These are phyloP conservation scores for Ogataea degrootiae DNA, from an alignment of 805 yeast species.

Conservation along the genomic window DNA sequence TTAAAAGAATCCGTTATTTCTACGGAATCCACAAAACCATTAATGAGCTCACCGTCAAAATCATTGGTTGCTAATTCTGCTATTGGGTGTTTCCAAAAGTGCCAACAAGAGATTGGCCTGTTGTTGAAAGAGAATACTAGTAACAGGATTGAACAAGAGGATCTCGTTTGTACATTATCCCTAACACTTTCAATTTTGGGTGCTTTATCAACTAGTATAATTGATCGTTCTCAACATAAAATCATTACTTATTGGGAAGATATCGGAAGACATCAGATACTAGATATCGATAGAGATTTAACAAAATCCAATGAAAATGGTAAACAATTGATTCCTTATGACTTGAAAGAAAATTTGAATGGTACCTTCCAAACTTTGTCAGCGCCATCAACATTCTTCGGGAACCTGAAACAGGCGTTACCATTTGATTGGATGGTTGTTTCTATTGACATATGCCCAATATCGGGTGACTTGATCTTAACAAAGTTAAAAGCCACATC, in stretches of 20 bases:
- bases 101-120: not conserved
- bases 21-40: constrained; percentile 32
- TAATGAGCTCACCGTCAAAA: not conserved
- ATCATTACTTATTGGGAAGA: constrained; percentile 23
- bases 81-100: not conserved
- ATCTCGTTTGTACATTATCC: constrained; percentile 11
- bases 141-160: constrained; percentile 13
- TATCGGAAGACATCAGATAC: constrained; percentile 21
- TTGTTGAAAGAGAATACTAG: not conserved
- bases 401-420: constrained; percentile 17
- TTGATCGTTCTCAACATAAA: constrained; percentile 11
- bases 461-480: constrained; percentile 54
- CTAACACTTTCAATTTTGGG: constrained; percentile 19
- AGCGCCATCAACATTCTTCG: constrained; percentile 5
- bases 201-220: constrained; percentile 21
- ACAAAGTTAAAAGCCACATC: constrained; percentile 6
- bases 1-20: constrained; percentile 48
- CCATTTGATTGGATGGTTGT: constrained; percentile 56
- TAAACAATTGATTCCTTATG: constrained; percentile 15
- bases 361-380: not conserved
- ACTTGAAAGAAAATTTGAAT: not conserved
- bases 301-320: constrained; percentile 13
- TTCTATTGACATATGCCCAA: constrained; percentile 54
- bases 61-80: not conserved
- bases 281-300: constrained; percentile 24